Percentiles rank a stretch among this genome's conserved stretches.
phyloP scores from a whole-genome alignment of 108 stramenopile species.

The Nitzschia palea region DNA sequence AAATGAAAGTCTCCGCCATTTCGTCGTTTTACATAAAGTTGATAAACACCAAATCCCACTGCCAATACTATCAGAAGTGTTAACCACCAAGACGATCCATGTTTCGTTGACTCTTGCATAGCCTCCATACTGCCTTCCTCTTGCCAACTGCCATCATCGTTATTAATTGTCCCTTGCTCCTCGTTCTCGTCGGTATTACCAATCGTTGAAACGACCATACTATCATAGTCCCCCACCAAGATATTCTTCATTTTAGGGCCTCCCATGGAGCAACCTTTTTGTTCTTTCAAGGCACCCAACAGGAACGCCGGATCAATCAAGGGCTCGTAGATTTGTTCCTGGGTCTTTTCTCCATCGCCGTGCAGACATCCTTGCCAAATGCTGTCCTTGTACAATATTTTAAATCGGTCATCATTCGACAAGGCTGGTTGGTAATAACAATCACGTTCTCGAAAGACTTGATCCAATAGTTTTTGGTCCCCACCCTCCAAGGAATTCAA shows the following conservation, averaged over 20 bases:
- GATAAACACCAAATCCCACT: not conserved
- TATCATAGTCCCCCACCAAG: not conserved
- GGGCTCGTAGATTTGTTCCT: not conserved
- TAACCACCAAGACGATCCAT: not conserved
- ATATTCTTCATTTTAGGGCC: not conserved
- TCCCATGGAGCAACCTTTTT: not conserved
- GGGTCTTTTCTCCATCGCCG: not conserved
- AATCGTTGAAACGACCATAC: not conserved
- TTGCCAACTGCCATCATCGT: too few species aligned
- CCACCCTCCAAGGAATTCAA: not conserved
- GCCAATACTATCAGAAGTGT: not conserved
- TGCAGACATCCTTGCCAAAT: constrained; percentile 7
- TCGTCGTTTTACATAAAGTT: not conserved
- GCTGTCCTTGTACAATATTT: not conserved
- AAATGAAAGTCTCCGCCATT: not conserved
- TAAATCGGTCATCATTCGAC: not conserved
- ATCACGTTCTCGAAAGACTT: constrained; percentile 12
- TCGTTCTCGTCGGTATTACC: not conserved
- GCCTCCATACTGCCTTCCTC: too few species aligned
- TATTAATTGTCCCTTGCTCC: too few species aligned
- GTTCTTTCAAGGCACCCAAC: not conserved
- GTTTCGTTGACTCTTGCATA: not conserved
- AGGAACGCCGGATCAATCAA: not conserved
- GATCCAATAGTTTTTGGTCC: constrained; percentile 12
- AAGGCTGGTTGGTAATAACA: constrained; percentile 15